A percentile compares a stretch with the other conserved stretches of the same genome.
Conservation (phyloP, 164 flowering plant genomes). For the grape (Vitis vinifera) region ASM3070453v1 NC_081822.1:5297501-5298000, state of each 20-base stretch:
- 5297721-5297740: slow-evolving; percentile 15
- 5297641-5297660: slow-evolving; percentile 1
- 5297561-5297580: background rate
- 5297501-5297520: slow-evolving; percentile 15
- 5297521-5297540: slow-evolving; percentile 1
- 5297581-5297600: slow-evolving; percentile 18
- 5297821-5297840: background rate
- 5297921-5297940: background rate
- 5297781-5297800: slow-evolving; percentile 16
- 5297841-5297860: background rate
- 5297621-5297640: slow-evolving; percentile 13
- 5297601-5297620: background rate
- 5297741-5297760: slow-evolving; percentile 6
- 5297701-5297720: no score
- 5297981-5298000: slow-evolving; percentile 20
- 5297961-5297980: background rate
- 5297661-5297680: slow-evolving; percentile 5
- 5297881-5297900: background rate
- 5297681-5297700: background rate
- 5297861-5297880: background rate
- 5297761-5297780: slow-evolving; percentile 3
- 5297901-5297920: no score
- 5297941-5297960: no score
- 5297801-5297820: slow-evolving; percentile 2
- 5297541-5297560: slow-evolving; percentile 11